Evolutionary conservation across 2,329 filamentous ascomycete species (phyloP).

Genomic region (Ceratocystis diversiconidia): DNA sequence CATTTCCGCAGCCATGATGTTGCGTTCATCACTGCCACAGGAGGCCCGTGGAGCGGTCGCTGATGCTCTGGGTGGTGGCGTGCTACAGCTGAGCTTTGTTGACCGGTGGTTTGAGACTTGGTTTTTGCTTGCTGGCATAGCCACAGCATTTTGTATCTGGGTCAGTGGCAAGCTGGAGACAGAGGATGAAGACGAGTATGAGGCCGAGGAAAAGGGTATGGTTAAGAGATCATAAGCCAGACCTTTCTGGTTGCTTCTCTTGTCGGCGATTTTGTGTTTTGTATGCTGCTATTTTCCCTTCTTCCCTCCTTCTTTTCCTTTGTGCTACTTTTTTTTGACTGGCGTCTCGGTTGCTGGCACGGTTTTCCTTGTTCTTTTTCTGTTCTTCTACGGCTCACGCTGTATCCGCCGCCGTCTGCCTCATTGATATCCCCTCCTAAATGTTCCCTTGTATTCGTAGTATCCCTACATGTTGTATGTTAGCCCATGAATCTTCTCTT

Average conservation of each 20-base stretch:
- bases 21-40: slow-evolving; percentile 48
- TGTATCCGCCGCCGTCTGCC: background rate
- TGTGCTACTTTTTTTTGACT: slow-evolving; percentile 3
- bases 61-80: slow-evolving; percentile 58
- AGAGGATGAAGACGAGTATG: slow-evolving; percentile 47
- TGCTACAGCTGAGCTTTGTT: slow-evolving; percentile 43
- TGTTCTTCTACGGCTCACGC: background rate
- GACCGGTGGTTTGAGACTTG: slow-evolving; percentile 78
- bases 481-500: background rate
- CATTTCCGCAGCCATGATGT: slow-evolving; percentile 61
- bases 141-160: slow-evolving; percentile 60
- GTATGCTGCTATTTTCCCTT: background rate
- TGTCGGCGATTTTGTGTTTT: background rate
- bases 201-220: slow-evolving; percentile 54
- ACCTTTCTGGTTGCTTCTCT: slow-evolving; percentile 17
- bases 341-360: slow-evolving; percentile 1
- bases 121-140: slow-evolving; percentile 56
- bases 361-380: background rate
- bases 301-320: slow-evolving; percentile 10
- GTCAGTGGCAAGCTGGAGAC: slow-evolving; percentile 32
- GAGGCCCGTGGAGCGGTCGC: slow-evolving; percentile 66
- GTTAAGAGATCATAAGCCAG: slow-evolving; percentile 45
- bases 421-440: background rate
- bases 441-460: background rate
- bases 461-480: slow-evolving; percentile 4